These are phyloP conservation scores for Penicillium griseofulvum DNA, from an alignment of 2,329 filamentous ascomycete species.

Conservation along the genomic window DNA sequence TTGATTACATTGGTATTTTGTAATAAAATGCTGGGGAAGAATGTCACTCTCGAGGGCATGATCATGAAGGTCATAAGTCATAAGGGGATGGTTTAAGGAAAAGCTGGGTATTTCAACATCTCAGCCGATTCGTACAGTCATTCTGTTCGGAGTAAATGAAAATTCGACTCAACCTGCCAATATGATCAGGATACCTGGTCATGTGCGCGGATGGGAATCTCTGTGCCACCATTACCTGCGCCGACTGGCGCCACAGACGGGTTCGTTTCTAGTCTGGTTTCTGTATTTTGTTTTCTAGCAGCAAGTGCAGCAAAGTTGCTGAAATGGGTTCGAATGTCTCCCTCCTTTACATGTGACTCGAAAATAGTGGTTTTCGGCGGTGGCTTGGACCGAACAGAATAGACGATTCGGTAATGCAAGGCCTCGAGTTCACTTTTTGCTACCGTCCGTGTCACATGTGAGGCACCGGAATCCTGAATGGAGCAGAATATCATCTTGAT, in stretches of 20 bases:
- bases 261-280: background rate
- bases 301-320: background rate
- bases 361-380: slow-evolving; percentile 51
- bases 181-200: background rate
- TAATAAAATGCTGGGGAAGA: slow-evolving; percentile 11
- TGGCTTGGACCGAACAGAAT: slow-evolving; percentile 66
- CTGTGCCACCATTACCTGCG: background rate
- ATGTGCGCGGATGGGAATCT: slow-evolving; percentile 10
- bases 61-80: slow-evolving; percentile 15
- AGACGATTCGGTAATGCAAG: slow-evolving; percentile 69
- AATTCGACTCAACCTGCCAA: background rate
- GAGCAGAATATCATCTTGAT: slow-evolving; percentile 58
- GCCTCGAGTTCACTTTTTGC: slow-evolving; percentile 74
- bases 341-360: slow-evolving; percentile 19
- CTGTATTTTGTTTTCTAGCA: background rate
- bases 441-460: slow-evolving; percentile 69
- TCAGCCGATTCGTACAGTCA: background rate
- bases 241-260: background rate
- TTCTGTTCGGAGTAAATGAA: background rate
- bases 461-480: slow-evolving; percentile 73
- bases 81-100: background rate
- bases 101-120: background rate
- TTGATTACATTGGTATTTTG: slow-evolving; percentile 12
- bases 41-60: slow-evolving; percentile 1
- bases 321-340: slow-evolving; percentile 15